Conservation (phyloP, 225 moss, liverwort and hornwort genomes). For the Neckera pumila region DNA sequence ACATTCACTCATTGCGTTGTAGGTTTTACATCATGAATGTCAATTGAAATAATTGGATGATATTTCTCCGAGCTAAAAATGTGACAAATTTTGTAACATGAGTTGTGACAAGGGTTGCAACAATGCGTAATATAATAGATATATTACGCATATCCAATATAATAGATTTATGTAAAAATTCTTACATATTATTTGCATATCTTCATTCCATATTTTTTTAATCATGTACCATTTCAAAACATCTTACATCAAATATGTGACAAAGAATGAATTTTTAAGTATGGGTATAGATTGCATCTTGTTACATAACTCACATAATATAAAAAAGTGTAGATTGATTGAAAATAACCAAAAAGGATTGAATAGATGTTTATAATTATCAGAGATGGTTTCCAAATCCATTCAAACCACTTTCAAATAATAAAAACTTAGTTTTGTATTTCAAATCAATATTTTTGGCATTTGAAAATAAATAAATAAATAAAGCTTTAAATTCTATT, state of each 20-base stretch:
- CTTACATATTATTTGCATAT: not conserved
- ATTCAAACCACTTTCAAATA: too few species aligned
- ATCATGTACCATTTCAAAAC: not conserved
- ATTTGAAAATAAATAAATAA: too few species aligned
- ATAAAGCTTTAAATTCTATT: too few species aligned
- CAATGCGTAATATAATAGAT: too few species aligned
- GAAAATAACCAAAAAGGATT: not conserved
- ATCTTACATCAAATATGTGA: not conserved
- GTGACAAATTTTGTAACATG: rapidly evolving
- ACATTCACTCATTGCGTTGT: rapidly evolving
- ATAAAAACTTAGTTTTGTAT: not conserved
- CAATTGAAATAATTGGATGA: not conserved
- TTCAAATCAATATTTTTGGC: too few species aligned
- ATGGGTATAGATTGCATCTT: not conserved
- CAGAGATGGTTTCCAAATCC: not conserved
- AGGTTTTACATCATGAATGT: not conserved
- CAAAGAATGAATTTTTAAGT: not conserved
- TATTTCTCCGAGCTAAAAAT: rapidly evolving
- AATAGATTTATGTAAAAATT: not conserved
- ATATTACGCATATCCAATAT: too few species aligned
- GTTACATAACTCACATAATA: rapidly evolving
- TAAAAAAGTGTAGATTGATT: not conserved
- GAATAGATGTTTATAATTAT: too few species aligned
- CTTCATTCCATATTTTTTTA: too few species aligned
- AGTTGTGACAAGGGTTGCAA: rapidly evolving